Evolutionary conservation across 495 filamentous ascomycete species (phyloP), one percentile per base, ranked within the genome.

Genomic region (Talaromyces proteolyticus): DNA sequence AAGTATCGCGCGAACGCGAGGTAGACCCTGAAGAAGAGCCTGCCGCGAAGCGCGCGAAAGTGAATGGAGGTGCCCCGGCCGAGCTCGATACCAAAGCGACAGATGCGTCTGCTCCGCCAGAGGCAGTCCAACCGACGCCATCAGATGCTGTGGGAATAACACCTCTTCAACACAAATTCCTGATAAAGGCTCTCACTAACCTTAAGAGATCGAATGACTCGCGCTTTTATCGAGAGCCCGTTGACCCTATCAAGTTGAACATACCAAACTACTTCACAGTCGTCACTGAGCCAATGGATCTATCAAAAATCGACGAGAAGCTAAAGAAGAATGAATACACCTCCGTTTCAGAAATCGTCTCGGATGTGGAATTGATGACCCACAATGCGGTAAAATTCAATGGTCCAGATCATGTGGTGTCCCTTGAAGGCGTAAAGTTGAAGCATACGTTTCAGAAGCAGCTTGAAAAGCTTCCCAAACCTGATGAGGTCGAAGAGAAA

Each of bases 201-300:
- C 67, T 90, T 41, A 93, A 92, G 67, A 88, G 91, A 61, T 87
- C 87, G 36, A 85, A 89, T 58, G 81, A 83, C 51, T 83, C 91
- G 11, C 65, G 66, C 4, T 75, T 80, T 26, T 97, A 96, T 64
- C 70, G 74, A 41, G 77, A 81, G 37, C 85, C 94, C 1, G 93
- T 98, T 4, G 82, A 91, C 54, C 68, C 70, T 4, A 64, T 81
- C 14, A 78, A 76, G 25, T 57, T 88, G 49, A 84, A 82, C 46
- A 84, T 89, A 34, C 86, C 85, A 0, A 76, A 70, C 23, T 98
- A 98, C 62, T 72, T 68, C 3, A 72, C 75, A 3, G 79, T 88
- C 54, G 78, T 98, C 53, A 77, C 78, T 18, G 74, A 81, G 0
- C 90, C 91, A 0, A 89, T 92, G 75, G 93, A 96, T 61, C 75